Evolutionary conservation across 2,329 filamentous ascomycete genomes (phyloP).

Genomic region (Cladosporium sp.): DNA sequence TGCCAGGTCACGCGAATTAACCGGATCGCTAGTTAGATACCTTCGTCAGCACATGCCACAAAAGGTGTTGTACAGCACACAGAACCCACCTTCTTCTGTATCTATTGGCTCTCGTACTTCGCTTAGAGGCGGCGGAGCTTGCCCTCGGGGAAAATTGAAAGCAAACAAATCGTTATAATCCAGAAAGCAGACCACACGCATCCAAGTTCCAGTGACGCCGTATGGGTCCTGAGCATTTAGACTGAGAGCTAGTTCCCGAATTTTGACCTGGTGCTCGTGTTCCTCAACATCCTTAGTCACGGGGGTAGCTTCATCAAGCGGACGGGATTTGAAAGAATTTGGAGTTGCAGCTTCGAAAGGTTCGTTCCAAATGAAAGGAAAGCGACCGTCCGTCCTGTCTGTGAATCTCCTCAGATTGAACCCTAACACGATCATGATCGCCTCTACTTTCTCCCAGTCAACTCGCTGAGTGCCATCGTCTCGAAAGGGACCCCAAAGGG

Average conservation of each 20-base stretch:
- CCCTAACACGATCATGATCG: constrained; percentile 64
- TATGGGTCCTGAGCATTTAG: constrained; percentile 63
- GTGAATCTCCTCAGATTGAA: constrained; percentile 54
- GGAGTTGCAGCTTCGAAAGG: constrained; percentile 55
- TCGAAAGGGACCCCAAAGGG: constrained; percentile 67
- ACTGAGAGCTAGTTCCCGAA: constrained; percentile 34
- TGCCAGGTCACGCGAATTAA: constrained; percentile 65
- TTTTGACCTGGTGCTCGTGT: constrained; percentile 18
- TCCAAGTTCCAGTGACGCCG: constrained; percentile 65
- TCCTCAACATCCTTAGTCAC: constrained; percentile 14
- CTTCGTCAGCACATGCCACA: constrained; percentile 7
- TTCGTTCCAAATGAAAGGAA: constrained; percentile 50
- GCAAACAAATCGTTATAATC: constrained; percentile 69
- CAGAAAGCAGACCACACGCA: constrained; percentile 50
- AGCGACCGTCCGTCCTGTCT: constrained; percentile 39
- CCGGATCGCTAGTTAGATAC: constrained; percentile 48
- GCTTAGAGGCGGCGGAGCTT: constrained; percentile 30
- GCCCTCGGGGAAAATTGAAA: constrained; percentile 57
- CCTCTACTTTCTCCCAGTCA: constrained; percentile 78
- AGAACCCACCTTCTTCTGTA: constrained; percentile 49
- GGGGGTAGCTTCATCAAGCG: constrained; percentile 10
- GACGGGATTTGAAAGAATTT: constrained; percentile 20
- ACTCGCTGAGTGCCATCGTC: constrained; percentile 57
- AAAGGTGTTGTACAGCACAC: constrained; percentile 25
- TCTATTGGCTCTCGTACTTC: constrained; percentile 49